phyloP scores from a whole-genome alignment of 345 rosid genomes.

The Eucalyptus regnans region DNA sequence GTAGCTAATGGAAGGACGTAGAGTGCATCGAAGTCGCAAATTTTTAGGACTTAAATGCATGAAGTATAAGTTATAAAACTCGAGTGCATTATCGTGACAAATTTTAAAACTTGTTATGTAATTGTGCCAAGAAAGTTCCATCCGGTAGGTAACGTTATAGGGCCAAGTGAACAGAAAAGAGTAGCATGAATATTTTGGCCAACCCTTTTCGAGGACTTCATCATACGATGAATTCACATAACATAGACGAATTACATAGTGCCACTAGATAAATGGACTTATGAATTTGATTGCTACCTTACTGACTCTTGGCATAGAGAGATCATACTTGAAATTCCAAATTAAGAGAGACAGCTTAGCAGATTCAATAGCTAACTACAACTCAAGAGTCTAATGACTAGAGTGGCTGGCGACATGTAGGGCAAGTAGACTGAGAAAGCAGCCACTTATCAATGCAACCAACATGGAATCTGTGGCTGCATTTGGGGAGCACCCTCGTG shows the following conservation, averaged over 20 bases:
- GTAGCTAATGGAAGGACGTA: background rate
- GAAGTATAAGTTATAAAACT: background rate
- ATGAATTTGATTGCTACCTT: background rate
- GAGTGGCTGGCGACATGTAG: slow-evolving; percentile 37
- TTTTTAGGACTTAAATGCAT: background rate
- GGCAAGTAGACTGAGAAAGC: slow-evolving; percentile 48
- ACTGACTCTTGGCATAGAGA: background rate
- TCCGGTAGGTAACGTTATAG: background rate
- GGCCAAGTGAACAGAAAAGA: background rate
- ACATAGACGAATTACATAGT: background rate
- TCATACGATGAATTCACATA: background rate
- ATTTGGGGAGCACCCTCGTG: slow-evolving; percentile 41
- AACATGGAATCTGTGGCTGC: slow-evolving; percentile 50
- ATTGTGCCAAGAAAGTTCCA: background rate
- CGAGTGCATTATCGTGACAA: background rate
- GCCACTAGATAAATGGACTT: background rate
- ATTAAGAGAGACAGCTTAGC: background rate
- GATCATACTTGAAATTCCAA: background rate
- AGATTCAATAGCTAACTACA: background rate
- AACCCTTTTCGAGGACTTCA: background rate
- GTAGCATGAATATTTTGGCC: background rate
- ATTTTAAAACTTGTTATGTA: background rate
- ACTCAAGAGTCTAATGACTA: background rate
- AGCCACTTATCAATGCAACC: slow-evolving; percentile 55
- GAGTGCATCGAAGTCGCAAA: background rate